Percentiles rank a stretch among this genome's conserved stretches.
Evolutionary conservation across 306 rosid species (phyloP).

Genomic region (Trichosanthes truncata): DNA sequence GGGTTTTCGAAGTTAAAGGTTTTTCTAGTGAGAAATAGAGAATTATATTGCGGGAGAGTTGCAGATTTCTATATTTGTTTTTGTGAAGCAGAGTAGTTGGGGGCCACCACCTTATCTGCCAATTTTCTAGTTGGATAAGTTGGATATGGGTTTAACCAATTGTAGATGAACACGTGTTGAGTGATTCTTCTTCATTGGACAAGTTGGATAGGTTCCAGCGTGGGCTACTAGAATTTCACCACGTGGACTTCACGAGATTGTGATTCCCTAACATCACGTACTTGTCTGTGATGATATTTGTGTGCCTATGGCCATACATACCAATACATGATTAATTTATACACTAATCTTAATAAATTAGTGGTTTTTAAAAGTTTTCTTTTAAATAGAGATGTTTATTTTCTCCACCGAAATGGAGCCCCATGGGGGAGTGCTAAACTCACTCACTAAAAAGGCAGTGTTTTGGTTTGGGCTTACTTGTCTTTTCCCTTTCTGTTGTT

Average conservation of each 20-base stretch:
- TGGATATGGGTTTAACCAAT: conserved; percentile 50
- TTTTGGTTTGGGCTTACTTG: no score
- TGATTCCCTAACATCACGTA: background rate
- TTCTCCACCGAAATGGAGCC: no score
- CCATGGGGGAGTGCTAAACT: no score
- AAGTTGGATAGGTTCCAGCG: conserved; percentile 51
- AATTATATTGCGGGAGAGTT: background rate
- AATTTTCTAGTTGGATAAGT: conserved; percentile 56
- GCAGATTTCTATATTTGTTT: conserved; percentile 16
- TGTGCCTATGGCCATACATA: background rate
- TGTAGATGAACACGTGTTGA: background rate
- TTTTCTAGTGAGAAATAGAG: background rate
- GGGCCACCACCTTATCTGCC: conserved; percentile 47
- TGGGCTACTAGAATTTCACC: conserved; percentile 22
- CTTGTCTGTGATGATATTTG: background rate
- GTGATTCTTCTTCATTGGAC: conserved; percentile 11
- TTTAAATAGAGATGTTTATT: no score
- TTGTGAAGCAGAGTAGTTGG: conserved; percentile 40
- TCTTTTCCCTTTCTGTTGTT: no score
- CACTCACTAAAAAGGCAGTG: no score
- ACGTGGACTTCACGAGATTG: conserved; percentile 30
- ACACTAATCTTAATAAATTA: no score
- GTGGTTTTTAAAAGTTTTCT: no score
- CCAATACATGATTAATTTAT: no score
- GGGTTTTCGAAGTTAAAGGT: background rate